These are phyloP conservation scores for Thalassiosira delicatula DNA, from an alignment of 352 stramenopile genomes.

Conservation along the genomic window DNA sequence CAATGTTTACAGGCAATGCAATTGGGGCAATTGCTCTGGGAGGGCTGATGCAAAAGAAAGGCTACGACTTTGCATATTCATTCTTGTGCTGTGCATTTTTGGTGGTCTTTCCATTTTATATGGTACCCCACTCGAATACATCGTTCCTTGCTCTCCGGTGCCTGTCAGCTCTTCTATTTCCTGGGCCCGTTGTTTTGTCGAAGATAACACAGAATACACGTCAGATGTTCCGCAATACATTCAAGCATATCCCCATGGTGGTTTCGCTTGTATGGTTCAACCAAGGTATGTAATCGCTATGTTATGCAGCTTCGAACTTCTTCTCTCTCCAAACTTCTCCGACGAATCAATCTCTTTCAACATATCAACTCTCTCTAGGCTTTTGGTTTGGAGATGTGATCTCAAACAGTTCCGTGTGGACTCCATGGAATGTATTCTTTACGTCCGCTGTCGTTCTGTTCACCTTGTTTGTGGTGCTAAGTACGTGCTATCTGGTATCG, in stretches of 20 bases:
- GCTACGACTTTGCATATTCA: not conserved
- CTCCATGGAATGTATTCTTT: constrained; percentile 6
- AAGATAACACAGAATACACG: not conserved
- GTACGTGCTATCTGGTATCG: too few relatives aligned
- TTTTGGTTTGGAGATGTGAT: constrained; percentile 7
- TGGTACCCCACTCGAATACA: not conserved
- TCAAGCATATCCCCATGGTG: constrained; percentile 10
- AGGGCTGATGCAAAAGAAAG: constrained; percentile 6
- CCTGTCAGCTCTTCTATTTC: not conserved
- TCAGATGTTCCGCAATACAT: not conserved
- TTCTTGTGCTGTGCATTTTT: not conserved
- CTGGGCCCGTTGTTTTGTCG: not conserved
- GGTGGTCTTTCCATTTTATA: constrained; percentile 1
- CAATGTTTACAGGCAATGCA: constrained; percentile 12
- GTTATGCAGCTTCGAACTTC: not conserved
- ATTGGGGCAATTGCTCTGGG: not conserved
- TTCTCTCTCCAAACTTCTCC: not conserved
- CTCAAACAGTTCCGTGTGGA: constrained; percentile 1
- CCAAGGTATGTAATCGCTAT: not conserved
- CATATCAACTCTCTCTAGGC: too few relatives aligned
- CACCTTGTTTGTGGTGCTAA: not conserved
- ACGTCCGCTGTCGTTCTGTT: constrained; percentile 3
- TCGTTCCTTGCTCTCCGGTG: not conserved
- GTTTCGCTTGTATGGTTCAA: constrained; percentile 6
- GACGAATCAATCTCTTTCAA: too few relatives aligned